A percentile compares a stretch with the other conserved stretches of the same genome.
Evolutionary conservation across 441 rosid species (phyloP).

Genomic region (Gossypium aridum): DNA sequence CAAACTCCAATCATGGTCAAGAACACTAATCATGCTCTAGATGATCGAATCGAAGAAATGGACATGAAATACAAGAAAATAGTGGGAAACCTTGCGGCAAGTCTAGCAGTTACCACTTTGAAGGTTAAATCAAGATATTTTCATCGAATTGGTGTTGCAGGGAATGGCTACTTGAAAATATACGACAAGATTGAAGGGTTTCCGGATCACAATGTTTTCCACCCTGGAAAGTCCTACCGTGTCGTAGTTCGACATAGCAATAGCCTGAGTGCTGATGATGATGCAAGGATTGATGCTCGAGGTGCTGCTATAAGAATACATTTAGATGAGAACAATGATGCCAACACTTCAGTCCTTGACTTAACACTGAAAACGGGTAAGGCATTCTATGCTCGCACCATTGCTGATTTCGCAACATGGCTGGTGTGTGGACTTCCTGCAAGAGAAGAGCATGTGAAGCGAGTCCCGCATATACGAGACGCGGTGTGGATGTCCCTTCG

Average conservation of each 20-base stretch:
- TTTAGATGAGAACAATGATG: constrained; percentile 22
- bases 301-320: constrained; percentile 57
- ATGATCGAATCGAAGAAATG: constrained; percentile 74
- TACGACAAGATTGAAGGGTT: constrained; percentile 41
- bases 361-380: constrained; percentile 66
- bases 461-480: constrained; percentile 53
- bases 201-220: constrained; percentile 44
- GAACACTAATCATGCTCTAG: constrained; percentile 59
- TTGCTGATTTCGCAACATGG: constrained; percentile 68
- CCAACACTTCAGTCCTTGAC: constrained; percentile 40
- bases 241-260: constrained; percentile 61
- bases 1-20: constrained; percentile 53
- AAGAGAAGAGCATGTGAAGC: constrained; percentile 54
- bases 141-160: constrained; percentile 61
- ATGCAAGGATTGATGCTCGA: constrained; percentile 65
- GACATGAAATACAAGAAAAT: constrained; percentile 58
- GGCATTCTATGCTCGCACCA: constrained; percentile 63
- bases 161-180: constrained; percentile 45
- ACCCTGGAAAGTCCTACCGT: constrained; percentile 43
- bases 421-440: constrained; percentile 66
- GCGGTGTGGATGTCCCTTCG: constrained; percentile 75
- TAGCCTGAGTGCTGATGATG: constrained; percentile 66
- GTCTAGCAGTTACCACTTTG: constrained; percentile 54
- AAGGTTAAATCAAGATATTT: constrained; percentile 63
- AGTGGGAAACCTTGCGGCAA: constrained; percentile 58